Conservation (phyloP, 2,329 filamentous ascomycete species). For the Ramularia endophylla region DNA sequence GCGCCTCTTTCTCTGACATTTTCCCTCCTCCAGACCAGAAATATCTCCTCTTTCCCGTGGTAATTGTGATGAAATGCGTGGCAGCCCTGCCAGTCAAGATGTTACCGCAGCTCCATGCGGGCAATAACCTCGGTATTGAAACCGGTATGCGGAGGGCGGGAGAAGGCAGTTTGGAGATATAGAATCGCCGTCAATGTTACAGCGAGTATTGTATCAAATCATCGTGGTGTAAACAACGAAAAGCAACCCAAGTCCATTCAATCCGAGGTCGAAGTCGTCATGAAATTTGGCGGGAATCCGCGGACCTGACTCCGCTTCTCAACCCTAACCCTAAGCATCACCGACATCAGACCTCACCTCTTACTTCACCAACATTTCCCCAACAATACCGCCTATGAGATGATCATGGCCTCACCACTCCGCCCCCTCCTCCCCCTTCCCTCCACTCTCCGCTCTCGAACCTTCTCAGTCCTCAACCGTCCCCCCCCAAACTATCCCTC, state of each 20-base stretch:
- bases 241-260: too few relatives aligned
- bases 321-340: too few relatives aligned
- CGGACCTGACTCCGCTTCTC: too few relatives aligned
- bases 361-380: too few relatives aligned
- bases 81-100: constrained; percentile 39
- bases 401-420: neutral
- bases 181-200: too few relatives aligned
- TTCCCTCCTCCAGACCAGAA: too few relatives aligned
- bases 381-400: too few relatives aligned
- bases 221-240: too few relatives aligned
- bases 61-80: constrained; percentile 20
- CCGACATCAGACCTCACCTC: too few relatives aligned
- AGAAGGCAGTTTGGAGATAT: constrained; percentile 40
- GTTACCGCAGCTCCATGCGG: constrained; percentile 32
- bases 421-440: constrained; percentile 25
- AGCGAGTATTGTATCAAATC: constrained; percentile 1
- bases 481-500: constrained; percentile 82
- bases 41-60: too few relatives aligned
- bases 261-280: constrained; percentile 3
- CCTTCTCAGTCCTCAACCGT: constrained; percentile 78
- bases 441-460: constrained; percentile 34
- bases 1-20: too few relatives aligned
- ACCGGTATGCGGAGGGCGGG: constrained; percentile 25
- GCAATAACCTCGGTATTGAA: constrained; percentile 2
- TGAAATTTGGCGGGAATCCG: constrained; percentile 3